Percentiles rank a stretch among this genome's conserved stretches.
Conservation (phyloP, 2,329 filamentous ascomycete genomes). For the Aaosphaeria pasadenensis region DNA sequence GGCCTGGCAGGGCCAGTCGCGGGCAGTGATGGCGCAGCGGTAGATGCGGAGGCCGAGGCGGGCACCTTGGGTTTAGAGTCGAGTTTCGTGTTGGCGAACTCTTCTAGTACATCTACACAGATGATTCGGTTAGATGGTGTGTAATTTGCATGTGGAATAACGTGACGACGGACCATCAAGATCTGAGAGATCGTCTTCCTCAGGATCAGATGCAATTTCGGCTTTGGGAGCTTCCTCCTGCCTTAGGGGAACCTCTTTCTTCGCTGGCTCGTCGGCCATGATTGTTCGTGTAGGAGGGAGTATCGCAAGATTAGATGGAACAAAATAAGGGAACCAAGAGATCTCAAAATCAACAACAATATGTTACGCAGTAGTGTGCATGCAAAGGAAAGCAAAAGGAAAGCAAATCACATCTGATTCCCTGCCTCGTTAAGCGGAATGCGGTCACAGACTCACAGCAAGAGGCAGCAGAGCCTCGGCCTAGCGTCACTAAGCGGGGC, state of each 20-base stretch:
- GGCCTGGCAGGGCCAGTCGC: slow-evolving; percentile 41
- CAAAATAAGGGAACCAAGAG: no score
- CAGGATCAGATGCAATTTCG: slow-evolving; percentile 70
- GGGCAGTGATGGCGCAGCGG: slow-evolving; percentile 11
- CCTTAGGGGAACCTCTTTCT: slow-evolving; percentile 1
- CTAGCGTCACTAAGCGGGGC: slow-evolving; percentile 15
- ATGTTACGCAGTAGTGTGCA: no score
- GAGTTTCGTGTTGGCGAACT: slow-evolving; percentile 71
- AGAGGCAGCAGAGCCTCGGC: slow-evolving; percentile 20
- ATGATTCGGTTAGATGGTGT: neutral
- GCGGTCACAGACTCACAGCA: no score
- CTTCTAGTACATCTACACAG: slow-evolving; percentile 77
- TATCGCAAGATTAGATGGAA: no score
- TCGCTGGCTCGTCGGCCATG: slow-evolving; percentile 22
- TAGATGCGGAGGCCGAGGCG: slow-evolving; percentile 33
- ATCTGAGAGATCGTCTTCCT: slow-evolving; percentile 89
- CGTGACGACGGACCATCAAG: slow-evolving; percentile 66
- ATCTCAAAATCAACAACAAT: no score
- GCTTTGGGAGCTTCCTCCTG: slow-evolving; percentile 1
- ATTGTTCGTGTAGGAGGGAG: neutral
- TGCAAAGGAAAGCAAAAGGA: no score
- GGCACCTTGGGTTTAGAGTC: slow-evolving; percentile 41
- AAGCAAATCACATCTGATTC: no score
- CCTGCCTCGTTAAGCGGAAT: no score
- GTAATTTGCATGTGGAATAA: neutral